phyloP scores from a whole-genome alignment of 2,329 filamentous ascomycete genomes.

The Lecanicillium sp. region DNA sequence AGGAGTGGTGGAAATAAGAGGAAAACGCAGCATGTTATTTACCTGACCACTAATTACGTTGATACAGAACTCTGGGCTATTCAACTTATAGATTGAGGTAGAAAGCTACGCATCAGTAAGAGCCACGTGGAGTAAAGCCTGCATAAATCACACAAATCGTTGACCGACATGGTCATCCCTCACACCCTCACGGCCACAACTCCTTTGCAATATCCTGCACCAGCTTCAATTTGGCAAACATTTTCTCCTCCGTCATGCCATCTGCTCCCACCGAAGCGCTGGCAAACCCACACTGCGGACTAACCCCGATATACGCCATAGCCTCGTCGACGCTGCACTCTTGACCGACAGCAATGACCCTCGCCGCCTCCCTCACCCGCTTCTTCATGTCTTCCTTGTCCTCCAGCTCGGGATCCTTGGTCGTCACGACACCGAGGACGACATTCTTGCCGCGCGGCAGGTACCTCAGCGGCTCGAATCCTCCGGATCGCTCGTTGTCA shows the following conservation, averaged over 20 bases:
- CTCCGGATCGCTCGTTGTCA: slow-evolving; percentile 51
- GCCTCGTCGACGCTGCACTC: slow-evolving; percentile 55
- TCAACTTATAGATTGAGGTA: too few species aligned
- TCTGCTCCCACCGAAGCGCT: slow-evolving; percentile 60
- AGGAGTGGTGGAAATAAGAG: too few species aligned
- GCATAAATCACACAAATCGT: too few species aligned
- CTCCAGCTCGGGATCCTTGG: slow-evolving; percentile 52
- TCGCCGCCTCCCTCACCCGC: slow-evolving; percentile 49
- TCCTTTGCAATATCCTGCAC: slow-evolving; percentile 59
- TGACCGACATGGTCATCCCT: too few species aligned
- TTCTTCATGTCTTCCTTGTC: slow-evolving; percentile 46
- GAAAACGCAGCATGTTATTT: too few species aligned
- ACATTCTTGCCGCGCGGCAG: slow-evolving; percentile 55
- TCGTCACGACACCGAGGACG: slow-evolving; percentile 53
- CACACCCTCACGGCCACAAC: slow-evolving; percentile 52
- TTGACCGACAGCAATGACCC: slow-evolving; percentile 58
- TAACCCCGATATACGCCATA: slow-evolving; percentile 57
- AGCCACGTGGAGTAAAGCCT: too few species aligned
- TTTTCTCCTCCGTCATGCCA: slow-evolving; percentile 56
- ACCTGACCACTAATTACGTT: too few species aligned
- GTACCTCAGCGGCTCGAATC: slow-evolving; percentile 53
- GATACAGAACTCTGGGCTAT: too few species aligned
- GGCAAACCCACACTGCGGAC: slow-evolving; percentile 64
- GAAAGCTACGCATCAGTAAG: too few species aligned
- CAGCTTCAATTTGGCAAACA: slow-evolving; percentile 63